These are phyloP conservation scores for Tremella fuciformis DNA, from an alignment of 768 basidiomycete species.

Conservation along the genomic window DNA sequence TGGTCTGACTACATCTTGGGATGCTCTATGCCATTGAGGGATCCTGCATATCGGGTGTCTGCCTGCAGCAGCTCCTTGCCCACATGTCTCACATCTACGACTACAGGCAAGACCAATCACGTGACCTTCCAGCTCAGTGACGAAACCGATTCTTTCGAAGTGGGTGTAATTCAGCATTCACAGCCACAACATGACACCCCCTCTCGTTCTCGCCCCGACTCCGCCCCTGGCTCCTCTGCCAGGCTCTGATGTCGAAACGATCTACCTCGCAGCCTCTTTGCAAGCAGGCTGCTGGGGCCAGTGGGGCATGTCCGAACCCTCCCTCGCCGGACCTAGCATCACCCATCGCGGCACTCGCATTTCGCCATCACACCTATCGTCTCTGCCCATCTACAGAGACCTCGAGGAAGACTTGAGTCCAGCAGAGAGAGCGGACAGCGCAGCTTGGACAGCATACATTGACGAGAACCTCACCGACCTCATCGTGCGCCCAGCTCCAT, in stretches of 20 bases:
- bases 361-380: constrained; percentile 18
- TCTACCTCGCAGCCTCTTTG: constrained; percentile 29
- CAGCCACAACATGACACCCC: background rate
- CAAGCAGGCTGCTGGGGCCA: constrained; percentile 27
- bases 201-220: constrained; percentile 27
- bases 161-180: too few species aligned
- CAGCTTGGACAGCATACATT: constrained; percentile 38
- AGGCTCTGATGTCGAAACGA: constrained; percentile 26
- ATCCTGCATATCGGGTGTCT: too few species aligned
- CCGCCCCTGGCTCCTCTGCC: constrained; percentile 29
- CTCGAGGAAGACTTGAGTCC: constrained; percentile 21
- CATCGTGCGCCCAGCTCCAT: constrained; percentile 23
- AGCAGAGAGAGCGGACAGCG: constrained; percentile 23
- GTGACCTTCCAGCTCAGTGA: too few species aligned
- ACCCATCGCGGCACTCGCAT: constrained; percentile 30
- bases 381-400: constrained; percentile 25
- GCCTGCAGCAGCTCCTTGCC: too few species aligned
- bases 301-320: constrained; percentile 22
- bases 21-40: too few species aligned
- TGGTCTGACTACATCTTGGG: too few species aligned
- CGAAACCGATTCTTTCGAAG: too few species aligned
- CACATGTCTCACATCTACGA: too few species aligned
- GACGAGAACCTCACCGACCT: constrained; percentile 38
- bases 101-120: too few species aligned
- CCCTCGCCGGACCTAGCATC: constrained; percentile 10